A percentile compares a stretch with the other conserved stretches of the same genome.
These are phyloP conservation scores for Kingdonia uniflora DNA, from an alignment of 164 flowering plant genomes.

Conservation along the genomic window DNA sequence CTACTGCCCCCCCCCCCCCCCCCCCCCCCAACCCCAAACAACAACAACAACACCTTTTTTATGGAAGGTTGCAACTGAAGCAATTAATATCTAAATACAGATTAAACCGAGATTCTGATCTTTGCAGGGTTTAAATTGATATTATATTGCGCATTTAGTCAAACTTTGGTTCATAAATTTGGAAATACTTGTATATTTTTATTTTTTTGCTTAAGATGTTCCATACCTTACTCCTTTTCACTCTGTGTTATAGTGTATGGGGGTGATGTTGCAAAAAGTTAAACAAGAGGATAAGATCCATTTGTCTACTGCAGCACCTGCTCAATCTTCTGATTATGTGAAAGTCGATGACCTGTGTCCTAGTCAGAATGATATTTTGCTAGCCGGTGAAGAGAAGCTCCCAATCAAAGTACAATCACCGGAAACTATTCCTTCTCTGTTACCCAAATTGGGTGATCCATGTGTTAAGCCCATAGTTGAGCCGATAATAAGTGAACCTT, in stretches of 20 bases:
- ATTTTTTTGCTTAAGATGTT: background rate
- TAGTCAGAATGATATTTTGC: slow-evolving; percentile 20
- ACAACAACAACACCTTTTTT: too few species aligned
- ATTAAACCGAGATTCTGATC: too few species aligned
- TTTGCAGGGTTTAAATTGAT: too few species aligned
- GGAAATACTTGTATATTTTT: too few species aligned
- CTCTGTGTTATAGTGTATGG: slow-evolving; percentile 24
- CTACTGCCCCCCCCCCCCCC: too few species aligned
- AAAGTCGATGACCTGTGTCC: slow-evolving; percentile 18
- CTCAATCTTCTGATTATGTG: slow-evolving; percentile 24
- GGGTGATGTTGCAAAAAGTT: slow-evolving; percentile 42
- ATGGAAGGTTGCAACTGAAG: too few species aligned
- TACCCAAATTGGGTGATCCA: slow-evolving; percentile 20
- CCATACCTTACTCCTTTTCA: slow-evolving; percentile 6
- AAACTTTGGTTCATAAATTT: too few species aligned
- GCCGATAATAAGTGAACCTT: slow-evolving; percentile 19
- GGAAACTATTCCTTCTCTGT: slow-evolving; percentile 26
- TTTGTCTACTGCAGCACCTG: slow-evolving; percentile 26
- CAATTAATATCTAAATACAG: too few species aligned
- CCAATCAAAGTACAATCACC: slow-evolving; percentile 25
- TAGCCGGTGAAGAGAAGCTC: slow-evolving; percentile 24
- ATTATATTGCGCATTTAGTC: too few species aligned
- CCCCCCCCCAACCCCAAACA: too few species aligned
- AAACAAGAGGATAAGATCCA: slow-evolving; percentile 32
- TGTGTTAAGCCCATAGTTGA: slow-evolving; percentile 22